Conservation (phyloP, 257 asterid genomes). For the Capsicum rhomboideum region DNA sequence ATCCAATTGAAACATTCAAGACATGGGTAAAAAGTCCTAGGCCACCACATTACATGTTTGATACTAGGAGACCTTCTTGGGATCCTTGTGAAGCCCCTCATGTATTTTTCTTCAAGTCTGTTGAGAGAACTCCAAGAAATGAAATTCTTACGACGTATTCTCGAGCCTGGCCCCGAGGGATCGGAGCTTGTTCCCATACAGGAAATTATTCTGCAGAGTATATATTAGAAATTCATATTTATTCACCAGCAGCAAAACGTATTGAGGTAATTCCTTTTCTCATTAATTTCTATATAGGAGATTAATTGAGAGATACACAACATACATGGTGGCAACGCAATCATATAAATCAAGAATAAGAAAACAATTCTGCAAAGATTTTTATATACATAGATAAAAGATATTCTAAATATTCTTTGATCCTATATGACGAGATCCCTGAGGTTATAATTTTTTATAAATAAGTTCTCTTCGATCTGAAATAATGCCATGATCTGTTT, state of each 20-base stretch:
- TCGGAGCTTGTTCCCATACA: slow-evolving; percentile 9
- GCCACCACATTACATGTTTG: slow-evolving; percentile 33
- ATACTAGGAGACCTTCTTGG: slow-evolving; percentile 22
- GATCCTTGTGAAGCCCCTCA: slow-evolving; percentile 56
- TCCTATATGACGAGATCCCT: background rate
- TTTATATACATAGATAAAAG: background rate
- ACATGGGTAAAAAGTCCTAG: slow-evolving; percentile 16
- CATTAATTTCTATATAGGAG: background rate
- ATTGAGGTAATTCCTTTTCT: background rate
- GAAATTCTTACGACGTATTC: slow-evolving; percentile 20
- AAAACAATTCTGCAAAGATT: background rate
- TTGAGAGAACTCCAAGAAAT: background rate
- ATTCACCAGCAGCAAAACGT: slow-evolving; percentile 8
- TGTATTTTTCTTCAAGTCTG: slow-evolving; percentile 29
- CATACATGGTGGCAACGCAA: background rate
- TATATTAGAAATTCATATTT: slow-evolving; percentile 5
- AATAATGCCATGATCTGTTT: background rate
- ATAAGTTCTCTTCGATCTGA: background rate
- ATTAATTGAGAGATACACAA: background rate
- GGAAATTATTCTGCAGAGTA: slow-evolving; percentile 18
- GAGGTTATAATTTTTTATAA: background rate
- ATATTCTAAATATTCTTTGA: background rate
- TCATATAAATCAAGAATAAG: background rate
- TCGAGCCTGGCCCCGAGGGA: slow-evolving; percentile 23
- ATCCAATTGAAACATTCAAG: slow-evolving; percentile 44